These are phyloP conservation scores for Trebouxiophyceae sp. DNA, from an alignment of 163 green algal genomes.

Conservation along the genomic window DNA sequence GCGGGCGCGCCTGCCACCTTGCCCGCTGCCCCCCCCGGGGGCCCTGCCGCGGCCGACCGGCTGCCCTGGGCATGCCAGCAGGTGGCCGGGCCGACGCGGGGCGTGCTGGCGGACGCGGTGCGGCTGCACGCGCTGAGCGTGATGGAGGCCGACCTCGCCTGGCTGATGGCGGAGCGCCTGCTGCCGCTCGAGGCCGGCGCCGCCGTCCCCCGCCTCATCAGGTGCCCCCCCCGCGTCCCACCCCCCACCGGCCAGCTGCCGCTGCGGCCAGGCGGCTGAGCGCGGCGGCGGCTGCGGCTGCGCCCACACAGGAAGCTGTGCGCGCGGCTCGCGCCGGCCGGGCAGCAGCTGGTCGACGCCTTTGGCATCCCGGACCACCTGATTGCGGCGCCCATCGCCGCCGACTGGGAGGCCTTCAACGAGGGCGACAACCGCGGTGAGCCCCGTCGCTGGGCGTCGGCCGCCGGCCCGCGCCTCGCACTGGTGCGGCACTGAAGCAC, in stretches of 20 bases:
- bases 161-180: constrained; percentile 59
- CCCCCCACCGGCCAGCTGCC: too few species aligned
- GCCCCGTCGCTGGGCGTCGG: constrained; percentile 7
- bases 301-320: constrained; percentile 39
- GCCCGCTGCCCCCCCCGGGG: too few species aligned
- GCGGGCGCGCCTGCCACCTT: too few species aligned
- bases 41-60: too few species aligned
- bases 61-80: too few species aligned
- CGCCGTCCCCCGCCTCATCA: constrained; percentile 17
- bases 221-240: too few species aligned
- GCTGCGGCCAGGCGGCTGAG: too few species aligned
- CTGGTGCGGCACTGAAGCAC: too few species aligned
- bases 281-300: too few species aligned
- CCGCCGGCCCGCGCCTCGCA: too few species aligned
- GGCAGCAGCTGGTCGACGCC: constrained; percentile 45
- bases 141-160: constrained; percentile 65
- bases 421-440: constrained; percentile 28
- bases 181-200: constrained; percentile 31
- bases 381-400: constrained; percentile 73
- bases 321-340: constrained; percentile 37
- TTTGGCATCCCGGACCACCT: constrained; percentile 83
- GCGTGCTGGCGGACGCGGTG: constrained; percentile 25
- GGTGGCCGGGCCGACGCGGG: not conserved
- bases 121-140: constrained; percentile 55
- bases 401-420: constrained; percentile 66